Base-by-base conservation (phyloP, 345 rosid genomes). In the Psidium friedrichsthalianum region DNA sequence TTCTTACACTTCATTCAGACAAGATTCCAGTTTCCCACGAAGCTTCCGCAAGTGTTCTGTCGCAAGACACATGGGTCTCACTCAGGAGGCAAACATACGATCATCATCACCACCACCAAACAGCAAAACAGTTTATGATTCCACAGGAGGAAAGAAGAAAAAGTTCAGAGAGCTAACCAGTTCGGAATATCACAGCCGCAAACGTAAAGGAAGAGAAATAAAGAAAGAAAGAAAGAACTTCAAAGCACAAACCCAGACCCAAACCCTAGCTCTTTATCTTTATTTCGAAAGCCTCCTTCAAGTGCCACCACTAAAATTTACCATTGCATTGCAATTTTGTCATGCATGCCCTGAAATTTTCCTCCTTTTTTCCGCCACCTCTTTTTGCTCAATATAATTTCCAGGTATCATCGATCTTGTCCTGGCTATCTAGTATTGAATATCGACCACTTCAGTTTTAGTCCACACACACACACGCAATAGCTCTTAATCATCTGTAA, bases 91-190 rank as follows among this genome's bases (percentile, higher is more conserved):
- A 32, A 40, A 36, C 47, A 69, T 18, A 4, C 25, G 25, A 36
- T 69, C 47, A 21, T 69, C 80, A 69, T 18, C 80, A 2, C 25
- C 47, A 2, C 25, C 47, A 69, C 52, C 52, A 51, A 51, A 40
- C 47, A 36, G 11, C 36, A 58, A 13, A 13, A n/a, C 36, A 58
- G 51, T 58, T 11, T 58, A 58, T n/a, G 16, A 84, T 18, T 47
- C 85, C 85, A 27, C 85, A 84, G 27, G 44, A 84, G 81, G 85
- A 59, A 84, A 58, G 85, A 84, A 51, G 85, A 55, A 12, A 22
- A 42, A 14, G 53, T 22, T 52, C 44, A 1, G 47, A 16, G 59
- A 22, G 44, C 2, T 54, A 40, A 61, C 85, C 51, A 27, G 11
- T 58, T 44, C 40, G 85, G 11, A n/a, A 61, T 58, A 84, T n/a